Conservation (phyloP, 345 rosid species). For the Toxicodendron radicans region DNA sequence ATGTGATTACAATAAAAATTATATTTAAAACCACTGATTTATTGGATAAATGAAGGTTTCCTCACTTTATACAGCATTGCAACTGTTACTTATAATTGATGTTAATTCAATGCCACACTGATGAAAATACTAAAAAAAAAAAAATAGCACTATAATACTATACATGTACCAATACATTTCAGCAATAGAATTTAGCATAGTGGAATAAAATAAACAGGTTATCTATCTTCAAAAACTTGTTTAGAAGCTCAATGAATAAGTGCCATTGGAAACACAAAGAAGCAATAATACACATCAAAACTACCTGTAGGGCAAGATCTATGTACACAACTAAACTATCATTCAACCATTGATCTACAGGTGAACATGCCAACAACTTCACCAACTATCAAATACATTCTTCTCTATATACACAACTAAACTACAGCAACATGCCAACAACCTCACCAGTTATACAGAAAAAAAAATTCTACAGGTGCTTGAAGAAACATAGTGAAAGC, state of each 20-base stretch:
- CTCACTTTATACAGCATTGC: neutral
- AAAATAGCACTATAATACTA: neutral
- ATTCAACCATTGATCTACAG: too few relatives aligned
- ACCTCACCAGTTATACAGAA: too few relatives aligned
- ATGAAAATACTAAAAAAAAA: neutral
- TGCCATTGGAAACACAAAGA: neutral
- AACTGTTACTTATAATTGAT: neutral
- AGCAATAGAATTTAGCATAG: neutral
- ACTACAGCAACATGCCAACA: too few relatives aligned
- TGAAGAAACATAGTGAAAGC: too few relatives aligned
- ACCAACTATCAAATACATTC: too few relatives aligned
- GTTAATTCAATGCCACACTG: neutral
- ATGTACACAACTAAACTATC: too few relatives aligned
- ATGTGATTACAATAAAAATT: neutral
- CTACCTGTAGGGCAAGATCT: constrained; percentile 87
- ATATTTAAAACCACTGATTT: neutral
- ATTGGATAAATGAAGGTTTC: neutral
- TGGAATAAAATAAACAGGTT: neutral
- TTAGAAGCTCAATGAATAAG: too few relatives aligned
- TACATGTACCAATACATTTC: neutral
- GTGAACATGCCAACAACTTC: too few relatives aligned
- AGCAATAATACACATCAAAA: constrained; percentile 1
- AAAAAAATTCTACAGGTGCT: too few relatives aligned
- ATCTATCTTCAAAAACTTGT: neutral
- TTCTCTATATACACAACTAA: too few relatives aligned